Conservation (phyloP, 257 asterid genomes). For the Salvia miltiorrhiza region DNA sequence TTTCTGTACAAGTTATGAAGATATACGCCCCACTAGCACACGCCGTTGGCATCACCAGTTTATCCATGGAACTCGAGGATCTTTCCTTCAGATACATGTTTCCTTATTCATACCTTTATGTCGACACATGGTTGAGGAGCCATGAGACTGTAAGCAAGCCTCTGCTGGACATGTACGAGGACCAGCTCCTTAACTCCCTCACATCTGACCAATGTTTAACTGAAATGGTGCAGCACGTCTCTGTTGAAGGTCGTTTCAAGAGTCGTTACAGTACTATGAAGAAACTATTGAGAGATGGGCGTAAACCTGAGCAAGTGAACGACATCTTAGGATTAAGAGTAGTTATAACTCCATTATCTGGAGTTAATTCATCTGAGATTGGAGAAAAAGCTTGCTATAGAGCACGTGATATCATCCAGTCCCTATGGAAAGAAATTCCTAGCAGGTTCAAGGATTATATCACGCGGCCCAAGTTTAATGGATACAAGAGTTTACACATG, state of each 20-base stretch:
- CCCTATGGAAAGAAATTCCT: constrained; percentile 78
- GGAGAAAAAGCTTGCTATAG: constrained; percentile 87
- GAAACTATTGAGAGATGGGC: constrained; percentile 82
- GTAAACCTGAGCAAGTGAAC: constrained; percentile 84
- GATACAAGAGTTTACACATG: constrained; percentile 90
- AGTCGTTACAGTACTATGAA: constrained; percentile 96
- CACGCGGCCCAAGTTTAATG: constrained; percentile 70
- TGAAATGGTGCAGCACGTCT: constrained; percentile 45
- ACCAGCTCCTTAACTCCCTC: constrained; percentile 64
- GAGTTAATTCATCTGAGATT: constrained; percentile 26
- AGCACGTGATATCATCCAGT: constrained; percentile 64
- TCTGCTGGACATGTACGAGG: constrained; percentile 57
- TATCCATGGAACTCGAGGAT: constrained; percentile 85
- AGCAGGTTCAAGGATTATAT: constrained; percentile 86
- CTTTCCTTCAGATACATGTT: constrained; percentile 78
- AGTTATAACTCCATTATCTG: constrained; percentile 46
- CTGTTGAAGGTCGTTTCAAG: constrained; percentile 77
- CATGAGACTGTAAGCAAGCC: constrained; percentile 64
- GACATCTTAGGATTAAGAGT: constrained; percentile 85
- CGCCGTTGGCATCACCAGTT: constrained; percentile 59
- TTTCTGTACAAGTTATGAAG: constrained; percentile 78
- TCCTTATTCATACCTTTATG: constrained; percentile 75
- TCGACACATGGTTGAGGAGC: constrained; percentile 83
- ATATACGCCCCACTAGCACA: constrained; percentile 92
- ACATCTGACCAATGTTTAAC: constrained; percentile 46